These are phyloP conservation scores for Phaseolus lunatus DNA, from an alignment of 306 rosid species.

Conservation along the genomic window DNA sequence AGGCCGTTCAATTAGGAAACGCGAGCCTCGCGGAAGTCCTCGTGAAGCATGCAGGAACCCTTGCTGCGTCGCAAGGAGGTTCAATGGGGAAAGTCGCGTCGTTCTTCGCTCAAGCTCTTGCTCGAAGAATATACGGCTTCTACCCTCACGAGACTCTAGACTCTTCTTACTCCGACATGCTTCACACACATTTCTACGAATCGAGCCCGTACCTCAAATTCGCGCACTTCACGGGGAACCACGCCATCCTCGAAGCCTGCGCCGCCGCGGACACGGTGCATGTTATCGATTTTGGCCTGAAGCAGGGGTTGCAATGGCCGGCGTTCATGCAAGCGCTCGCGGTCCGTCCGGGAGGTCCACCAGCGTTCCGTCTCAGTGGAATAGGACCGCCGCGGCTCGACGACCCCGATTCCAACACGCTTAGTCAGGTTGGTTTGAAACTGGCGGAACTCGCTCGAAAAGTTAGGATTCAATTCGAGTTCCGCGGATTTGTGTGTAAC, in stretches of 20 bases:
- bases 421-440: background rate
- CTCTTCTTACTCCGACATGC: background rate
- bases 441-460: conserved; percentile 3
- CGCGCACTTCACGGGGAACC: conserved; percentile 19
- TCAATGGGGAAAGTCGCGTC: conserved; percentile 1
- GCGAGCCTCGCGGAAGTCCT: background rate
- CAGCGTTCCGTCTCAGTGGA: background rate
- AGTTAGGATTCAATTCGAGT: background rate
- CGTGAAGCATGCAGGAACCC: background rate
- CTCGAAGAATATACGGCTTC: background rate
- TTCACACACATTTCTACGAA: background rate
- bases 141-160: background rate
- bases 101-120: background rate
- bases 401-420: background rate
- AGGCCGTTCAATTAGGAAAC: background rate
- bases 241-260: background rate
- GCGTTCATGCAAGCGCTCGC: background rate
- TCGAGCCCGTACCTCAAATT: background rate
- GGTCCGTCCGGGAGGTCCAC: background rate
- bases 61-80: conserved; percentile 1
- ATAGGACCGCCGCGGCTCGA: conserved; percentile 1
- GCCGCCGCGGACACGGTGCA: background rate
- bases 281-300: background rate
- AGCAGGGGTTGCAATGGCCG: conserved; percentile 10
- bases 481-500: conserved; percentile 4